These are phyloP conservation scores for Eimeria maxima DNA, from an alignment of 169 alveolate genomes.

Conservation along the genomic window DNA sequence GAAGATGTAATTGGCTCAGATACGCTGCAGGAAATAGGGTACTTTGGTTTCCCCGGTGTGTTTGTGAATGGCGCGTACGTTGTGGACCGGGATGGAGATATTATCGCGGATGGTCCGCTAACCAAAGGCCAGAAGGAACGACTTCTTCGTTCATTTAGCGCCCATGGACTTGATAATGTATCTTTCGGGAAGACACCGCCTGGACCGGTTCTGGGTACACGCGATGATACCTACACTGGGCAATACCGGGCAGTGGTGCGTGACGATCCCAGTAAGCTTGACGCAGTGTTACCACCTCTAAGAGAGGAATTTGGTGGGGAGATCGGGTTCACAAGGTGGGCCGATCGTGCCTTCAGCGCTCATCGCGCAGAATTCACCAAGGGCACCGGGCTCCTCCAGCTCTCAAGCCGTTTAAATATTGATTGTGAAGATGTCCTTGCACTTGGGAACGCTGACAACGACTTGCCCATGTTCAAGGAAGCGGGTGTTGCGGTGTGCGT, in stretches of 20 bases:
- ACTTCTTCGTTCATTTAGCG: not conserved
- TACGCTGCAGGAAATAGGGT: constrained; percentile 1
- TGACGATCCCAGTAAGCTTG: constrained; percentile 19
- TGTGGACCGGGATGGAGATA: constrained; percentile 14
- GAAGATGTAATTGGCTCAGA: constrained; percentile 7
- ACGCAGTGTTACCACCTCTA: not conserved
- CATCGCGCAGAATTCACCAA: constrained; percentile 24
- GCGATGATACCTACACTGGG: not conserved
- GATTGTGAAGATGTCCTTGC: constrained; percentile 85
- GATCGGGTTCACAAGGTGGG: constrained; percentile 58
- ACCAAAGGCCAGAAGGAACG: constrained; percentile 2
- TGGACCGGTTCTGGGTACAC: not conserved
- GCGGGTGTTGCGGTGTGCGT: constrained; percentile 86
- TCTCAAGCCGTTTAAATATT: constrained; percentile 7
- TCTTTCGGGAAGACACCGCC: constrained; percentile 2
- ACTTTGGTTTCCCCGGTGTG: constrained; percentile 62
- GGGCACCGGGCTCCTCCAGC: constrained; percentile 43
- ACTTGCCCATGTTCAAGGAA: constrained; percentile 86
- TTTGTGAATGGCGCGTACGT: constrained; percentile 72
- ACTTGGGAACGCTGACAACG: constrained; percentile 90
- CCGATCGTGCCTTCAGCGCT: not conserved
- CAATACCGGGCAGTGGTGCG: not conserved
- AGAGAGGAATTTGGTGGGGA: constrained; percentile 21
- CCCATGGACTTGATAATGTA: not conserved
- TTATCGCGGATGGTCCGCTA: constrained; percentile 39